These are phyloP conservation scores for Teratosphaeria gauchensis DNA, from an alignment of 2,329 filamentous ascomycete genomes.

Conservation along the genomic window DNA sequence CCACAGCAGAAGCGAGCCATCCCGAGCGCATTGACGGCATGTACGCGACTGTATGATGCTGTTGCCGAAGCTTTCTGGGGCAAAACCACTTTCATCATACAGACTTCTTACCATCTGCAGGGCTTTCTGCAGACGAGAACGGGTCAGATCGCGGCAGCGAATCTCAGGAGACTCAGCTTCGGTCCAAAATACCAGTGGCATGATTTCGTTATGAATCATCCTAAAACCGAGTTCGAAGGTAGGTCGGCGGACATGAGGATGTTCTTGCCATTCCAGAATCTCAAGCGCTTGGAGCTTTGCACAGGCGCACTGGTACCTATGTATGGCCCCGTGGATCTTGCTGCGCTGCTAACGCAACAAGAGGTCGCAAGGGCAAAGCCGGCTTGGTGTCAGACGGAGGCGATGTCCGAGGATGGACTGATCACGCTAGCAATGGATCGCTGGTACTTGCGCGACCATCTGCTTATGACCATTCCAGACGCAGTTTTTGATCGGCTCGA, in stretches of 20 bases:
- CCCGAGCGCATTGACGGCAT: neutral
- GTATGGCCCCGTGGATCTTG: neutral
- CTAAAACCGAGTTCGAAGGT: neutral
- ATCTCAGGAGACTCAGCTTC: neutral
- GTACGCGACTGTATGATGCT: neutral
- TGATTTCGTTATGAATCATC: neutral
- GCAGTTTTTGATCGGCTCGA: neutral
- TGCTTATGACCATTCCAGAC: neutral
- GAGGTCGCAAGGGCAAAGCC: neutral
- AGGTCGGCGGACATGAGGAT: neutral
- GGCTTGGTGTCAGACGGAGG: neutral
- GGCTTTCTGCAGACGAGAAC: neutral
- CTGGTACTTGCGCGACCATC: neutral
- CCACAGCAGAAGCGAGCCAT: neutral
- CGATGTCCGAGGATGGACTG: neutral
- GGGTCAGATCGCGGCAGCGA: neutral
- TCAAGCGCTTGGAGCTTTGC: neutral
- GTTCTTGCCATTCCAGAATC: neutral
- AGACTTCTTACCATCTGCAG: neutral
- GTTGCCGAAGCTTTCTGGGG: neutral
- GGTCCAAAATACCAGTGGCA: neutral
- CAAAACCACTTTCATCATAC: neutral
- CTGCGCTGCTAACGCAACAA: neutral
- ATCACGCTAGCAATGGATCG: neutral
- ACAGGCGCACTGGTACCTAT: neutral